Percentiles rank a stretch among this genome's conserved stretches.
These are phyloP conservation scores for Penicillium sclerotiorum DNA, from an alignment of 2,329 filamentous ascomycete species.

Conservation along the genomic window DNA sequence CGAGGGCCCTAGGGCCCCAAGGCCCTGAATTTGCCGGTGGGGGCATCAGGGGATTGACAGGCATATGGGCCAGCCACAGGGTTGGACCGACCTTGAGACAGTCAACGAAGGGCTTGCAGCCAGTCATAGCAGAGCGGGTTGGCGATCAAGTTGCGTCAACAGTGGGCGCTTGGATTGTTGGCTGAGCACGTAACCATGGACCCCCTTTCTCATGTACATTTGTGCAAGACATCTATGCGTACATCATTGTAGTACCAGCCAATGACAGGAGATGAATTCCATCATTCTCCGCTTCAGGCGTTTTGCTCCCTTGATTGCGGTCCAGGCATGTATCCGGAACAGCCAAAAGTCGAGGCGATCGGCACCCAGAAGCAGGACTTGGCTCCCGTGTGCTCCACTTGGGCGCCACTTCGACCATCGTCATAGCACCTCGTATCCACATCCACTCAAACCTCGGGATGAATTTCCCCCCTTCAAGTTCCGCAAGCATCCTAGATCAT, in stretches of 20 bases:
- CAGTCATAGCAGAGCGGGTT: conserved; percentile 11
- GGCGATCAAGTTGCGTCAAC: conserved; percentile 26
- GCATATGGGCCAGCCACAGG: not conserved
- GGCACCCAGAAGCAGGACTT: conserved; percentile 23
- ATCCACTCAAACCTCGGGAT: too few relatives aligned
- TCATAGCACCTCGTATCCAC: not conserved
- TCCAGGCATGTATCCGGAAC: conserved; percentile 12
- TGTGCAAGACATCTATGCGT: too few relatives aligned
- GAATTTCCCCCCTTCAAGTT: too few relatives aligned
- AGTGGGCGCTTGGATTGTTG: conserved; percentile 8
- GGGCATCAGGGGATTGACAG: conserved; percentile 25
- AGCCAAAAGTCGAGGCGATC: conserved; percentile 22
- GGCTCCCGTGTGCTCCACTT: conserved; percentile 21
- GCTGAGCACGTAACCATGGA: conserved; percentile 19
- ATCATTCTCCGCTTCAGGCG: conserved; percentile 4
- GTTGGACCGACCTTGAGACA: not conserved
- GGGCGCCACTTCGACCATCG: not conserved
- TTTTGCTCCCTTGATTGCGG: conserved; percentile 10
- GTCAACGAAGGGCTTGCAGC: conserved; percentile 7
- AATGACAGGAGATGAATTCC: conserved; percentile 8
- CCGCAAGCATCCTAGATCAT: too few relatives aligned
- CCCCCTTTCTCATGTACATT: conserved; percentile 7
- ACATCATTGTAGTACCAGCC: conserved; percentile 1
- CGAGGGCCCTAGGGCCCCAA: conserved; percentile 1
- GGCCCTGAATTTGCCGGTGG: conserved; percentile 12